Base-by-base conservation (phyloP, 2,329 filamentous ascomycete species). In the Penicillium sp. region DNA sequence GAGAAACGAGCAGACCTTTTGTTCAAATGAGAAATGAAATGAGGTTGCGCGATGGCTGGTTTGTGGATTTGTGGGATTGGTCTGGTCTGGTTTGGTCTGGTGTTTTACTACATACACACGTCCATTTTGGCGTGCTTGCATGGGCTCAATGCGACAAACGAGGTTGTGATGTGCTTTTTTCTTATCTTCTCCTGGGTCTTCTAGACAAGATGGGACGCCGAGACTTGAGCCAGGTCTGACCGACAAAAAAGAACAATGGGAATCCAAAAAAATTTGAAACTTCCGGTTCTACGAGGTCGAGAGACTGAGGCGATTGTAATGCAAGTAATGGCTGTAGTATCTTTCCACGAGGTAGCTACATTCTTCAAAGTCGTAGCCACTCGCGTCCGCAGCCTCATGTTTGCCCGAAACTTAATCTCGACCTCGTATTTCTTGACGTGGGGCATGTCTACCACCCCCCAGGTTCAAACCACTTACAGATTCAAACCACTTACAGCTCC, bases 81-180 rank as follows among this genome's bases (percentile, higher is more conserved):
- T 61, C 60, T 62, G 58, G 55, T 61, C 57, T 63, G 61, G 61
- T 59, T 53, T 63, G 60, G 55, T 61, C 48, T 55, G 61, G 59
- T 63, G 60, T 63, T 63, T 62, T 62, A 62, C 46, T 62, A 63
- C 55, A 62, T 62, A 56, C 59, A 56, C 58, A 55, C 57, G 55
- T 58, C 52, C 39, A 50, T 57, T 44, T 60, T 44, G 60, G 47
- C 57, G 57, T 62, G 60, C 50, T 60, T 60, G 60, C 60, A 66
- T 64, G 64, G 63, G 62, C 62, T 66, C 60, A 63, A 66, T 66
- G 62, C 62, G 64, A 64, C 62, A 63, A 62, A 63, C 60, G 61
- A 63, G 64, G 64, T 65, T 64, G 63, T 66, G 63, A 63, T 63
- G 51, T 58, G 58, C 51, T 55, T 59, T 48, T 53, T 39, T 41